A percentile compares a stretch with the other conserved stretches of the same genome.
Conservation (phyloP, 2,329 filamentous ascomycete genomes). For the Eutypa lata region DNA sequence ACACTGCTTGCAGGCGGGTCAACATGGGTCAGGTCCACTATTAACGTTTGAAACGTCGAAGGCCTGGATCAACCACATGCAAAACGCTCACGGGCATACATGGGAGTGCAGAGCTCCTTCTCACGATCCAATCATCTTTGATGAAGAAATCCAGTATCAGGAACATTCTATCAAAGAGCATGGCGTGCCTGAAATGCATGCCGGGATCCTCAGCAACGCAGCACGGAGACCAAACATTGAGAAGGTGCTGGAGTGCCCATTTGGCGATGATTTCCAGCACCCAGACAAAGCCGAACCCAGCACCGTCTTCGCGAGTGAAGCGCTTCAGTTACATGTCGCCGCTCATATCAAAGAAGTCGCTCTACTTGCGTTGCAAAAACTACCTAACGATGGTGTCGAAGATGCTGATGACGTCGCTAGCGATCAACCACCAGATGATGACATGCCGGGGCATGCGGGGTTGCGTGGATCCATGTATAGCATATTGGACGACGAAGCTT, state of each 20-base stretch:
- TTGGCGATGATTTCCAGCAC: constrained; percentile 23
- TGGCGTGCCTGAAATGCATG: constrained; percentile 19
- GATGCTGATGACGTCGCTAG: constrained; percentile 20
- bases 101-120: constrained; percentile 28
- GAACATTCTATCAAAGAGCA: constrained; percentile 40
- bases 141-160: constrained; percentile 20
- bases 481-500: constrained; percentile 23
- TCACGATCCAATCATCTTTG: constrained; percentile 23
- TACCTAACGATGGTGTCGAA: constrained; percentile 21
- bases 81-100: constrained; percentile 24
- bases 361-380: constrained; percentile 28
- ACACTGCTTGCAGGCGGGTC: constrained; percentile 5
- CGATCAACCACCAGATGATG: constrained; percentile 20
- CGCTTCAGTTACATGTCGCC: constrained; percentile 27
- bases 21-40: constrained; percentile 5
- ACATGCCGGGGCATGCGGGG: constrained; percentile 10
- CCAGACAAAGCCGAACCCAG: constrained; percentile 17
- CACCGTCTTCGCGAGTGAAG: constrained; percentile 16
- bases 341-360: constrained; percentile 29
- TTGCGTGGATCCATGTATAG: constrained; percentile 28
- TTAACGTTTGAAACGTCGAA: constrained; percentile 20
- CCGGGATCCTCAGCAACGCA: constrained; percentile 19
- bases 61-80: constrained; percentile 19
- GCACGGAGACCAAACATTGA: constrained; percentile 14
- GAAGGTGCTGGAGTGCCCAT: constrained; percentile 24